Evolutionary conservation across 352 stramenopile genomes (phyloP).

Genomic region (Pythium brassicae): DNA sequence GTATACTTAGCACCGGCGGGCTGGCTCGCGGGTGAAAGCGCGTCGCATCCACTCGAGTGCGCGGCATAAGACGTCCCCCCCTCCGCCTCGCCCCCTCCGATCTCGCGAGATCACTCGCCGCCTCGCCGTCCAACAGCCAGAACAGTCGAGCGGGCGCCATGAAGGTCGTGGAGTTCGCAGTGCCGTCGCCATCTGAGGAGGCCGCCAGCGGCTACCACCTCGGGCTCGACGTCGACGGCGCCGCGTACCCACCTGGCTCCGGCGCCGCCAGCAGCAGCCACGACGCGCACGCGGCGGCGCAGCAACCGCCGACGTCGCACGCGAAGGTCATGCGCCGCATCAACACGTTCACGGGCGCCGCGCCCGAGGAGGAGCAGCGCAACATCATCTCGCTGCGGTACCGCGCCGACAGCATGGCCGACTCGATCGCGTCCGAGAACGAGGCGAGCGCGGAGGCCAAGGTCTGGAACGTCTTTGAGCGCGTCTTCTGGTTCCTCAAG

Average conservation of each 20-base stretch:
- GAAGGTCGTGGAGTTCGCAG: constrained; percentile 64
- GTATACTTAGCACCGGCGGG: too few species aligned
- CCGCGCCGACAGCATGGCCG: constrained; percentile 78
- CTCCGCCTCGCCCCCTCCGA: too few species aligned
- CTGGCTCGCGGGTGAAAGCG: not conserved
- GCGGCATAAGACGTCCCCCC: too few species aligned
- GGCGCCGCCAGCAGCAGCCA: constrained; percentile 6
- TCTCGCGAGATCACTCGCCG: not conserved
- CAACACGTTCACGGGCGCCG: constrained; percentile 67
- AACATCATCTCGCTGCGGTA: constrained; percentile 87
- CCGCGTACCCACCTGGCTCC: too few species aligned
- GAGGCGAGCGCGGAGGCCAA: constrained; percentile 52
- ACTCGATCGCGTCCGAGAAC: constrained; percentile 71
- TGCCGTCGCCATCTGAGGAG: constrained; percentile 58
- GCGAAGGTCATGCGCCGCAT: constrained; percentile 45
- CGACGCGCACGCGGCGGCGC: constrained; percentile 3
- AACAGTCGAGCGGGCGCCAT: constrained; percentile 19
- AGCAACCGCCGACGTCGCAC: constrained; percentile 14
- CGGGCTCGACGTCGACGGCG: constrained; percentile 37
- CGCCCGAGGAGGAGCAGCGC: constrained; percentile 68
- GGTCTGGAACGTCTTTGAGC: constrained; percentile 79
- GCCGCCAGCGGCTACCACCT: constrained; percentile 51
- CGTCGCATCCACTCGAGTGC: too few species aligned
- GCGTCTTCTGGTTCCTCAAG: constrained; percentile 86
- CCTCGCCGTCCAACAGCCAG: not conserved